Conservation (phyloP, 2,329 filamentous ascomycete species). For the Aureobasidium sp. region DNA sequence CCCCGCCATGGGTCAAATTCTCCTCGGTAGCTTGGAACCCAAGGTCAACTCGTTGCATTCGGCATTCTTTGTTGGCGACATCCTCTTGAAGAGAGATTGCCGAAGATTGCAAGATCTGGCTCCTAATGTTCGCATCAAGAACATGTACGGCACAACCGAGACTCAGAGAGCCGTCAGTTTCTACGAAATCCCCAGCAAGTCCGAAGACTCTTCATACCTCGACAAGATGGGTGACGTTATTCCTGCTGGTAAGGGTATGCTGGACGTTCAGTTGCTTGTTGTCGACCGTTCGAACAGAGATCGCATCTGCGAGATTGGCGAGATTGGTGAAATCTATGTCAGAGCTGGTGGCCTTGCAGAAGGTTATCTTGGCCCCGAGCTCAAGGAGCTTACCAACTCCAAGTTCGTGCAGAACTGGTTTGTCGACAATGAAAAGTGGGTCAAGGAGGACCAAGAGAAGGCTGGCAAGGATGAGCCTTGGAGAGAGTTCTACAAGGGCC, state of each 20-base stretch:
- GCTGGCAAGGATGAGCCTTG: slow-evolving; percentile 59
- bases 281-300: slow-evolving; percentile 62
- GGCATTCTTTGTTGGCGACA: slow-evolving; percentile 87
- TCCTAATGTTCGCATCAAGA: slow-evolving; percentile 66
- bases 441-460: slow-evolving; percentile 53
- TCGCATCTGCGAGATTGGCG: slow-evolving; percentile 69
- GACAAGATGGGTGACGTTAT: slow-evolving; percentile 67
- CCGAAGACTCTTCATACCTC: slow-evolving; percentile 56
- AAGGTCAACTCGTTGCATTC: slow-evolving; percentile 52
- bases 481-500: slow-evolving; percentile 71
- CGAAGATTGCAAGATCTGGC: slow-evolving; percentile 67
- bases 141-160: slow-evolving; percentile 87
- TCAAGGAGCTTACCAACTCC: slow-evolving; percentile 55
- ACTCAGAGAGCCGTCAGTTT: slow-evolving; percentile 76
- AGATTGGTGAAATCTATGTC: slow-evolving; percentile 78
- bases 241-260: slow-evolving; percentile 78
- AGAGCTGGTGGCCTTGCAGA: slow-evolving; percentile 78
- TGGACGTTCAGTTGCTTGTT: slow-evolving; percentile 81
- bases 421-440: slow-evolving; percentile 64
- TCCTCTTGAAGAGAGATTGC: slow-evolving; percentile 80
- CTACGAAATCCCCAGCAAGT: slow-evolving; percentile 65
- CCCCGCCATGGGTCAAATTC: slow-evolving; percentile 91
- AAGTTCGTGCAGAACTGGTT: slow-evolving; percentile 90
- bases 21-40: slow-evolving; percentile 78
- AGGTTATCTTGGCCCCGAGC: slow-evolving; percentile 59